Base-by-base conservation (phyloP, 2,329 filamentous ascomycete species). In the Colletotrichum eleusines region DNA sequence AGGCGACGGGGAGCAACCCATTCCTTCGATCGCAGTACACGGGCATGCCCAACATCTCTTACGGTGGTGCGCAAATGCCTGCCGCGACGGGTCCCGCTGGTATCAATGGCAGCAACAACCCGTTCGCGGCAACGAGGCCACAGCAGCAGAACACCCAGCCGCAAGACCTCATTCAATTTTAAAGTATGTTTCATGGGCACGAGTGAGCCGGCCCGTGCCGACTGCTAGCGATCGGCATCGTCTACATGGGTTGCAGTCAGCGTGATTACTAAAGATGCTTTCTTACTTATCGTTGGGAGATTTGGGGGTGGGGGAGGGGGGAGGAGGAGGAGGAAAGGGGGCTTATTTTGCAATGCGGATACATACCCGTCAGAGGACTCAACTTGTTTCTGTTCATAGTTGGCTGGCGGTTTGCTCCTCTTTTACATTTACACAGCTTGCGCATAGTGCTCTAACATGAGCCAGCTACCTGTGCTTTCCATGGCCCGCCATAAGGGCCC, bases 11-110 rank as follows among this genome's bases (percentile, higher is more conserved):
- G 40, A 96, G 89, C 84, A 98, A 98, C 78, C 96, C 96, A 0
- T 99, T 98, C 84, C 84, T 97, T 75, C 89, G 91, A 71, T 90
- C 90, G 72, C 94, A 97, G 79, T 96, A 92, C 76, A 97, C 94
- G 0, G 94, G 94, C 48, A 89, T 91, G 87, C 90, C 90, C 35
- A 85, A 84, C 40, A 82, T 88, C 35, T 86, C 84, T 55, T 91
- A 91, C 73, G 83, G 84, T 20, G 77, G 78, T 20, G 73, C 76
- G 38, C 83, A 84, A 70, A 81, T 88, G 74, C 86, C 88, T 26
- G 85, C 86, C 44, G 86, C 86, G 18, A 89, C 88, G 9, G 87
- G 88, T 0, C 87, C 87, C 18, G 87, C 86, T 2, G 86, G 85
- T 12, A 84, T 87, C 81, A 88, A 87, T 73, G 86, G 88, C 31